Percentiles rank a stretch among this genome's conserved stretches.
These are phyloP conservation scores for Tetrapyrgos nigripes DNA, from an alignment of 1,284 basidiomycete genomes.

Conservation along the genomic window DNA sequence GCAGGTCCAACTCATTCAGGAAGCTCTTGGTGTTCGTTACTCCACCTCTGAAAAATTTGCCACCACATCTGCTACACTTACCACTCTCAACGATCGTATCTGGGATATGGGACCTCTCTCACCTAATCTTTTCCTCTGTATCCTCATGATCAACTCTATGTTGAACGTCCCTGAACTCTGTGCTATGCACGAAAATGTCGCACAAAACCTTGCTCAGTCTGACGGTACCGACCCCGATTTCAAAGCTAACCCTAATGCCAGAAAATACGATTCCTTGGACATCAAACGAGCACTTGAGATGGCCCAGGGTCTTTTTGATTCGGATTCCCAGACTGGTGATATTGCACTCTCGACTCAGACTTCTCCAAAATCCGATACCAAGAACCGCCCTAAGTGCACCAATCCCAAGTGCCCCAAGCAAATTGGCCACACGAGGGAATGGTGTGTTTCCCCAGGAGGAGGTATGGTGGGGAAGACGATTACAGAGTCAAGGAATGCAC, in stretches of 20 bases:
- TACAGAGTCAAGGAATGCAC: neutral
- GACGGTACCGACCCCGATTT: neutral
- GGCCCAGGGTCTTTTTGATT: neutral
- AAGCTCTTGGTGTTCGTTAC: neutral
- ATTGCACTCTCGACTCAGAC: neutral
- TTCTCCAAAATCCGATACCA: no score
- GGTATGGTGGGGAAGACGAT: neutral
- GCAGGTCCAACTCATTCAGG: neutral
- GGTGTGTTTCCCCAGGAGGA: neutral
- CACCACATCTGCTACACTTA: no score
- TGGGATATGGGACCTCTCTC: neutral
- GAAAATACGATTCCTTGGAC: neutral
- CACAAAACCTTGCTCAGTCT: neutral
- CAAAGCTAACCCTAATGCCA: neutral
- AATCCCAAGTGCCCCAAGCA: no score
- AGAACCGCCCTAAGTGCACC: no score
- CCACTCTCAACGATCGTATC: no score
- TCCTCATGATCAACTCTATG: conserved; percentile 4
- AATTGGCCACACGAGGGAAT: no score
- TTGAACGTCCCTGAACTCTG: no score
- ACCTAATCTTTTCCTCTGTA: neutral
- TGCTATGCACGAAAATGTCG: no score
- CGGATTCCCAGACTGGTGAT: neutral
- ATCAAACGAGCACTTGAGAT: neutral
- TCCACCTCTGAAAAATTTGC: neutral